phyloP scores from a whole-genome alignment of 208 protist species.

The Phytomonas sp. region DNA sequence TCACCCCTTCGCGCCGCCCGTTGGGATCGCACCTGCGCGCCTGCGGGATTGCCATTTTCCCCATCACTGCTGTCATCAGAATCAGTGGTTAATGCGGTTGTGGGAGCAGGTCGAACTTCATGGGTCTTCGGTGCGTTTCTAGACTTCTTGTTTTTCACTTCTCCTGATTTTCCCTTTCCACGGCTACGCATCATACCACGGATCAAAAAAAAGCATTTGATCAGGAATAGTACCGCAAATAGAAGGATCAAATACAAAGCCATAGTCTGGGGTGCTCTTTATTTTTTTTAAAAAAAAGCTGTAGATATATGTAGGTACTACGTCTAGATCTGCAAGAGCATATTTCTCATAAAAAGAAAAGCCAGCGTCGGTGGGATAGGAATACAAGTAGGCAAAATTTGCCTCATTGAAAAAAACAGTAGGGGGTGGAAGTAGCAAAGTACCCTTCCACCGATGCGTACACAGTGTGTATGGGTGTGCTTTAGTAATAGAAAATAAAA shows the following conservation, averaged over 20 bases:
- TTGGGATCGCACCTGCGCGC: neutral
- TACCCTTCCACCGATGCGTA: neutral
- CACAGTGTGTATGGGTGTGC: neutral
- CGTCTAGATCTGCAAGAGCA: neutral
- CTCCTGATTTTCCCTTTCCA: neutral
- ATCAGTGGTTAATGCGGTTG: neutral
- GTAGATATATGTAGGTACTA: neutral
- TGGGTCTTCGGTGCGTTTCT: no score
- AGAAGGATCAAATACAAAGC: neutral
- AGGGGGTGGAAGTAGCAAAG: neutral
- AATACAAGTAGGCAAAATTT: neutral
- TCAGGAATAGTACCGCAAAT: neutral
- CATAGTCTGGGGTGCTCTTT: neutral
- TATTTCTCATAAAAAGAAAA: neutral
- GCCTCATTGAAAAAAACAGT: neutral
- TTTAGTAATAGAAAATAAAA: constrained; percentile 2
- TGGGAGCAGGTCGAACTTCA: no score
- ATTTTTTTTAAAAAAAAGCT: constrained; percentile 8
- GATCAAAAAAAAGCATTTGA: neutral
- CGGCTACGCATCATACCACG: neutral
- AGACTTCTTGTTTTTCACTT: no score
- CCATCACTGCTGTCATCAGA: neutral
- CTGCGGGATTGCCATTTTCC: neutral
- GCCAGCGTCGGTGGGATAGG: neutral
- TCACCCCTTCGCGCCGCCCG: neutral